A percentile compares a stretch with the other conserved stretches of the same genome.
These are phyloP conservation scores for Eucalyptus sp. DNA, from an alignment of 345 rosid genomes.

Conservation along the genomic window DNA sequence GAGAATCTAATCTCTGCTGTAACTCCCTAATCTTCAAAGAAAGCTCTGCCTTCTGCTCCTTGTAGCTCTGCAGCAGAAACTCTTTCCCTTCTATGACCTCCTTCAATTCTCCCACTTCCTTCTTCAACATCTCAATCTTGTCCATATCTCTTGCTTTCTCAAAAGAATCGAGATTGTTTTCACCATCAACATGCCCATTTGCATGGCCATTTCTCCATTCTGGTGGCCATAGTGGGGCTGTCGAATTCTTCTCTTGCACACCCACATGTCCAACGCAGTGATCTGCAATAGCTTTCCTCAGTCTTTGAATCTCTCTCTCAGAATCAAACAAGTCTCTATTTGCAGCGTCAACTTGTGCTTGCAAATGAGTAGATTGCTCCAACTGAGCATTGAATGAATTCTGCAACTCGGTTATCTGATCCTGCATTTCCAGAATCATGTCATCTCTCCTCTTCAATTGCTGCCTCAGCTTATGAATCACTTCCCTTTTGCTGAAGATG, in stretches of 20 bases:
- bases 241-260: conserved; percentile 22
- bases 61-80: conserved; percentile 64
- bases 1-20: conserved; percentile 79
- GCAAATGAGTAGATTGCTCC: conserved; percentile 58
- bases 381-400: conserved; percentile 55
- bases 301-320: conserved; percentile 73
- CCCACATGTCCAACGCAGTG: conserved; percentile 34
- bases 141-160: conserved; percentile 45
- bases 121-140: conserved; percentile 62
- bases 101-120: conserved; percentile 74
- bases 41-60: conserved; percentile 82
- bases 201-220: conserved; percentile 40
- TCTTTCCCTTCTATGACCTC: conserved; percentile 94
- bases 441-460: conserved; percentile 93
- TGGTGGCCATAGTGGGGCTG: conserved; percentile 26
- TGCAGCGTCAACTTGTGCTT: conserved; percentile 61
- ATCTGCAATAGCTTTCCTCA: conserved; percentile 85
- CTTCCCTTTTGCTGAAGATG: conserved; percentile 86
- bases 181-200: conserved; percentile 41
- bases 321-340: conserved; percentile 73
- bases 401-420: conserved; percentile 64
- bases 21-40: conserved; percentile 65
- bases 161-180: conserved; percentile 17
- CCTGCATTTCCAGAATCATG: conserved; percentile 96
- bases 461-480: conserved; percentile 85